phyloP scores from a whole-genome alignment of 208 protist species.

The Tritrichomonas musculus region DNA sequence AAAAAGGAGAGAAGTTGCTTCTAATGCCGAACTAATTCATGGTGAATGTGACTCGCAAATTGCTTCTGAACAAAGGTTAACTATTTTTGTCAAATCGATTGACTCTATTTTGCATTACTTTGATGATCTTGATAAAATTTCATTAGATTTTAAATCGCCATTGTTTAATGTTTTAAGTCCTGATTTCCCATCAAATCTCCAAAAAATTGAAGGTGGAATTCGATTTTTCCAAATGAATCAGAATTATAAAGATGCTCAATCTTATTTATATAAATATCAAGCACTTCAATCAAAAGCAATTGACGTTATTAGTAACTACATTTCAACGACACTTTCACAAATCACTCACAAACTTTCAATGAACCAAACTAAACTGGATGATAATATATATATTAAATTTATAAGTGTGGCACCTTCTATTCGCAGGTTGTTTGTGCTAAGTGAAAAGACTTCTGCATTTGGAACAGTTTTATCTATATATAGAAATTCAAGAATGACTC shows the following conservation, averaged over 20 bases:
- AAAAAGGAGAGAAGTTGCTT: background rate
- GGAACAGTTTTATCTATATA: background rate
- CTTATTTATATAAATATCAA: background rate
- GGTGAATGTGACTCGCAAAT: slow-evolving; percentile 26
- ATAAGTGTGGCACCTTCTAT: background rate
- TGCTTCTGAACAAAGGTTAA: background rate
- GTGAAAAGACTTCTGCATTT: background rate
- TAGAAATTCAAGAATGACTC: background rate
- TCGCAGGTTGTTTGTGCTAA: background rate
- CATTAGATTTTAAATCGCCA: slow-evolving; percentile 23
- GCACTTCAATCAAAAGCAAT: background rate
- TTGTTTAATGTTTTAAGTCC: background rate
- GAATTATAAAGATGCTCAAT: background rate
- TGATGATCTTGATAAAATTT: slow-evolving; percentile 28
- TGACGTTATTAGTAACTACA: background rate
- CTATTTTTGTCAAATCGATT: background rate
- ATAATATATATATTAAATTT: slow-evolving; percentile 3
- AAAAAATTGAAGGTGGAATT: background rate
- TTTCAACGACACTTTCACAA: background rate
- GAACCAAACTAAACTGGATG: background rate
- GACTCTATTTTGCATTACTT: slow-evolving; percentile 30
- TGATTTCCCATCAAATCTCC: background rate
- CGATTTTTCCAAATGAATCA: slow-evolving; percentile 16
- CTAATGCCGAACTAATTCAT: slow-evolving; percentile 8
- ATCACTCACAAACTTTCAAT: background rate